Conservation (phyloP, 2,329 filamentous ascomycete genomes). For the Endothia cerciana region DNA sequence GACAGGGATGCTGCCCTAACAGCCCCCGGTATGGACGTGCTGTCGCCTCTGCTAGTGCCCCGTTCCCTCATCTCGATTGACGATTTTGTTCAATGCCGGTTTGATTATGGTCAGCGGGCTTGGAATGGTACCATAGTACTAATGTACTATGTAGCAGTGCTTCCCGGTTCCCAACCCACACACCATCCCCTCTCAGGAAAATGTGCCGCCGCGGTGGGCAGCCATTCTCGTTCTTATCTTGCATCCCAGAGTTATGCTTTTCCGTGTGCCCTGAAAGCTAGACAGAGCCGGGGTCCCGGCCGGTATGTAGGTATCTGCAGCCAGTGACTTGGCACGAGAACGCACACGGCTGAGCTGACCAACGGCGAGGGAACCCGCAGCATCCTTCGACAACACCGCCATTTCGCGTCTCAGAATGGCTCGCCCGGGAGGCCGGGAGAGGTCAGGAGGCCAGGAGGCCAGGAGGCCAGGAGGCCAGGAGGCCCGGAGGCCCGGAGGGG, state of each 20-base stretch:
- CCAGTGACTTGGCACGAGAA: not conserved
- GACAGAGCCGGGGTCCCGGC: not conserved
- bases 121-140: not conserved
- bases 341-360: not conserved
- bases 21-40: too few relatives aligned
- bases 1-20: not conserved
- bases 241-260: not conserved
- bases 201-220: not conserved
- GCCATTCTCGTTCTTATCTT: not conserved
- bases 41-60: not conserved
- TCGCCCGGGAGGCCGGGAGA: not conserved
- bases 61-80: conserved; percentile 6
- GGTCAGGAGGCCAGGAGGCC: not conserved
- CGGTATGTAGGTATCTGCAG: not conserved
- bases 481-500: not conserved
- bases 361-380: not conserved
- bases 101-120: not conserved
- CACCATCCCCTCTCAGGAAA: not conserved
- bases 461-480: not conserved
- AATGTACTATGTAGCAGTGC: not conserved
- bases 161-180: not conserved
- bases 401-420: not conserved
- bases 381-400: conserved; percentile 3
- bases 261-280: not conserved
- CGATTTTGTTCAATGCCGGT: not conserved